These are phyloP conservation scores for Oryza glumipatula DNA, from an alignment of 176 grass and related monocot species.

Conservation along the genomic window DNA sequence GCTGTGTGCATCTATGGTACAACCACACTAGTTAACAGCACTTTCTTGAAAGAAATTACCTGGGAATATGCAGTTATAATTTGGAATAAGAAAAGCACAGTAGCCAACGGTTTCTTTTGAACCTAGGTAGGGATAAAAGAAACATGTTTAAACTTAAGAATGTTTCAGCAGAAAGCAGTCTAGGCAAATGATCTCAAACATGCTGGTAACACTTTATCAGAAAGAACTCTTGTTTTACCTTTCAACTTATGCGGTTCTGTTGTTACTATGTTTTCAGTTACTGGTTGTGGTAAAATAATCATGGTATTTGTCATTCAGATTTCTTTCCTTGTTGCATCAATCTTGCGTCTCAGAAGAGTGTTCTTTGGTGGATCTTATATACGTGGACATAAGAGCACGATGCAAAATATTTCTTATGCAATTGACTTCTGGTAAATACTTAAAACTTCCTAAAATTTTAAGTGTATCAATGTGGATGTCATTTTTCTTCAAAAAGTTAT, in stretches of 20 bases:
- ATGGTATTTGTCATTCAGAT: slow-evolving; percentile 56
- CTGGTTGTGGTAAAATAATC: slow-evolving; percentile 15
- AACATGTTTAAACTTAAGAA: slow-evolving; percentile 14
- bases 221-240: neutral
- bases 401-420: slow-evolving; percentile 97
- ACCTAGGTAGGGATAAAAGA: slow-evolving; percentile 3
- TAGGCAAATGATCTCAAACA: slow-evolving; percentile 14
- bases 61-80: slow-evolving; percentile 2
- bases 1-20: neutral
- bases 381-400: slow-evolving; percentile 91
- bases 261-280: slow-evolving; percentile 4
- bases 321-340: slow-evolving; percentile 92
- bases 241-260: slow-evolving; percentile 15
- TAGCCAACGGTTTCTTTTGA: neutral
- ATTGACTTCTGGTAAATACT: slow-evolving; percentile 84
- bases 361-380: slow-evolving; percentile 99
- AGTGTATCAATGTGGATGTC: neutral
- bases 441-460: neutral
- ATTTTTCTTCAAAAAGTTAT: neutral
- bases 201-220: slow-evolving; percentile 7
- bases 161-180: slow-evolving; percentile 18
- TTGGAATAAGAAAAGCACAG: slow-evolving; percentile 14
- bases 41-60: neutral
- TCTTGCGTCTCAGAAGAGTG: slow-evolving; percentile 83
- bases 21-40: neutral